Evolutionary conservation across 1,139 yeast genomes (phyloP), one percentile per base, ranked within the genome.

Genomic region (Yamadazyma aaseri): DNA sequence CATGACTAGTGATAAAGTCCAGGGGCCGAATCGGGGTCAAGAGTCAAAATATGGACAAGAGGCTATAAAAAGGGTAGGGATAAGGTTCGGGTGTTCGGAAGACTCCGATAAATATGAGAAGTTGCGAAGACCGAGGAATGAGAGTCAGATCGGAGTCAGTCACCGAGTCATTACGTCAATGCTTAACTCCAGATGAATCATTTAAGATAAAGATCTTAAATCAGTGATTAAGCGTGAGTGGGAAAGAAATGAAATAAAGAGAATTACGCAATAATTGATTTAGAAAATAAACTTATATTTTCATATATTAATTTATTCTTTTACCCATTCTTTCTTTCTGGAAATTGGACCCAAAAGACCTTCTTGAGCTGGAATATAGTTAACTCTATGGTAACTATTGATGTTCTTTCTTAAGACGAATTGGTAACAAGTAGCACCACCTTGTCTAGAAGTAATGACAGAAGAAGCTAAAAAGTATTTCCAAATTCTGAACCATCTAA

Each of bases 401-500:
- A 87, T 58, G 65, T 87, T 87, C 79, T 87, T 89, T 73, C 96
- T 82, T 70, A 87, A 73, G 34, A 85, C 83, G 58, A 87, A 85
- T 71, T 87, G 97, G 72, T 78, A 89, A 65, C 96, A 86, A 35
- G 95, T 79, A 32, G 96, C 95, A 51, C 92, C 81, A 50, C 96
- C 96, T 69, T 87, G 95, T 75, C 97, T 86, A 20, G 95, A 78
- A 45, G 85, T 81, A 54, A 87, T 83, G 40, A 84, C 77, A 16
- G 96, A 83, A 37, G 75, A 75, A 44, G 95, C 86, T 56, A 87
- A 77, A 69, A 87, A 87, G 71, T 64, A 86, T 65, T 86, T 95
- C 96, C 96, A 87, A 62, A 87, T 86, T 65, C 95, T 81, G 68
- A 71, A 89, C 96, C 96, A 87, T 67, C 81, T 82, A 50, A 75